These are phyloP conservation scores for Thozetella sp. DNA, from an alignment of 495 filamentous ascomycete species.

Conservation along the genomic window DNA sequence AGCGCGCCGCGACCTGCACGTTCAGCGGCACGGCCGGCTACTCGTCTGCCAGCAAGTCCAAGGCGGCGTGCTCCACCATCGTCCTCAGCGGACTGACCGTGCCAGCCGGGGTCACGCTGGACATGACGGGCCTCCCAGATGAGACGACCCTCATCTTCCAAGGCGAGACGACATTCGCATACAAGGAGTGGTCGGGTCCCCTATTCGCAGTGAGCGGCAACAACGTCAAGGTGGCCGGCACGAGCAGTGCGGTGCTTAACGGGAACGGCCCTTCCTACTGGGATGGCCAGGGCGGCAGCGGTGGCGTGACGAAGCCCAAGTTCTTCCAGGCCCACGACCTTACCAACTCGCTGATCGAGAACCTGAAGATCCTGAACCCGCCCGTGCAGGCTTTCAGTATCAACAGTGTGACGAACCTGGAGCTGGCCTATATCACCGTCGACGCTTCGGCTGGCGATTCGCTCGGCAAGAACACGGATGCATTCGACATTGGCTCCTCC, in stretches of 20 bases:
- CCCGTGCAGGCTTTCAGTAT: conserved; percentile 59
- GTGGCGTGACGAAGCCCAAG: conserved; percentile 59
- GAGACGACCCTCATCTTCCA: conserved; percentile 51
- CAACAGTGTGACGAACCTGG: conserved; percentile 41
- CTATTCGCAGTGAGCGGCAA: conserved; percentile 46
- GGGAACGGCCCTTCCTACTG: conserved; percentile 50
- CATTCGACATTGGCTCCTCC: conserved; percentile 50
- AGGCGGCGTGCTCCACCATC: conserved; percentile 50
- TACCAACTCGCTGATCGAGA: conserved; percentile 26
- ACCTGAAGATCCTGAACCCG: conserved; percentile 41
- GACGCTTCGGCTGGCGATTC: conserved; percentile 53
- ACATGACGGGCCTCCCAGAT: conserved; percentile 42
- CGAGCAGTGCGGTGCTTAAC: conserved; percentile 38
- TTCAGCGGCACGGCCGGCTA: conserved; percentile 43
- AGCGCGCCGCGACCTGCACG: conserved; percentile 45
- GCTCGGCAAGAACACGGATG: conserved; percentile 60
- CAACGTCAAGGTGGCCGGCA: conserved; percentile 41
- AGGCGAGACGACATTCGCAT: conserved; percentile 52
- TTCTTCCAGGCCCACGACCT: conserved; percentile 56
- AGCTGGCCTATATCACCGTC: conserved; percentile 49
- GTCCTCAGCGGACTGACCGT: conserved; percentile 47
- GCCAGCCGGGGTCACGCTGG: conserved; percentile 52
- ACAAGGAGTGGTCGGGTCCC: conserved; percentile 53
- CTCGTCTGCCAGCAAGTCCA: conserved; percentile 39
- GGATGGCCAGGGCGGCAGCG: conserved; percentile 53